Conservation (phyloP, 108 stramenopile genomes). For the Mayamaea pseudoterrestris region DNA sequence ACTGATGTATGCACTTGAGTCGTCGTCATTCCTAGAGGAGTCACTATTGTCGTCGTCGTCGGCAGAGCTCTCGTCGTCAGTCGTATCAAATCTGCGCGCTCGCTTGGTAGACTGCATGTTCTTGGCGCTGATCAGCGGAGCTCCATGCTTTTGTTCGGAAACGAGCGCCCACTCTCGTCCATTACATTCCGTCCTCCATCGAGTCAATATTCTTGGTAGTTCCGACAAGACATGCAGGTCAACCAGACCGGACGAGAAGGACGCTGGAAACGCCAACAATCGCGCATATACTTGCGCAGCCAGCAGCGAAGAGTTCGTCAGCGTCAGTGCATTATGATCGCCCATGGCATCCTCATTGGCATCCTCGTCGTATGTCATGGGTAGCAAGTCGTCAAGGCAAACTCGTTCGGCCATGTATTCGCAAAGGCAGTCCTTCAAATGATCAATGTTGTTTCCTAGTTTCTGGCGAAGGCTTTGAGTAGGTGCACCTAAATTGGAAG, state of each 20-base stretch:
- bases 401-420: constrained; percentile 39
- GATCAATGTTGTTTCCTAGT: too few species aligned
- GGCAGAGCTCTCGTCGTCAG: neutral
- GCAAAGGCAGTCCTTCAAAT: too few species aligned
- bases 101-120: neutral
- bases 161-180: constrained; percentile 15
- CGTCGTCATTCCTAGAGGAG: neutral
- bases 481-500: too few species aligned
- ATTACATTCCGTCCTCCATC: constrained; percentile 53
- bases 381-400: constrained; percentile 25
- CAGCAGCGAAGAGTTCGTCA: constrained; percentile 26
- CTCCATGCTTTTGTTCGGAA: too few species aligned
- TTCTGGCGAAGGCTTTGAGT: too few species aligned
- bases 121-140: too few species aligned
- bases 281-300: constrained; percentile 47
- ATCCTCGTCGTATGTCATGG: constrained; percentile 39
- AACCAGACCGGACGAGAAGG: constrained; percentile 57
- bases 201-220: constrained; percentile 38
- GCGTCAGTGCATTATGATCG: constrained; percentile 17
- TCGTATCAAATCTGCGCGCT: neutral
- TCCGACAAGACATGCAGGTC: constrained; percentile 41
- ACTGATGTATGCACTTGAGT: neutral
- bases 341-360: constrained; percentile 46
- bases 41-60: neutral
- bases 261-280: constrained; percentile 39